A percentile compares a stretch with the other conserved stretches of the same genome.
phyloP scores from a whole-genome alignment of 192 early-diverging fungal species.

The Backusella circina region DNA sequence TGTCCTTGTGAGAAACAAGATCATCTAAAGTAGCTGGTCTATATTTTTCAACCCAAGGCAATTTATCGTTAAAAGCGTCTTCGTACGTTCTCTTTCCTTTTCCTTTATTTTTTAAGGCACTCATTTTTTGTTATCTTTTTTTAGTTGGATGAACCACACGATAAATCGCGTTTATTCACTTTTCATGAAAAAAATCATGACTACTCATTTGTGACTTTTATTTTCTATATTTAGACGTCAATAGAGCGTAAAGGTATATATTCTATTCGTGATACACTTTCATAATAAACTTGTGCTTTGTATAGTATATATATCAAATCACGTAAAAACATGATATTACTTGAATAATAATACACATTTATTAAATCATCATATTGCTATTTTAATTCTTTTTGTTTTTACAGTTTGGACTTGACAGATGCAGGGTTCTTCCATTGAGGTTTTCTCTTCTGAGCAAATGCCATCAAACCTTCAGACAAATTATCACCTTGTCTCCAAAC shows the following conservation, averaged over 20 bases:
- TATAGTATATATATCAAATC: too few relatives aligned
- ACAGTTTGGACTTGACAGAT: background rate
- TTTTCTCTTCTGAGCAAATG: constrained; percentile 38
- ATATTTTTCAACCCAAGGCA: constrained; percentile 93
- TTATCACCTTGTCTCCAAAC: constrained; percentile 25
- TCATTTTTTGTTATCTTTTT: constrained; percentile 1
- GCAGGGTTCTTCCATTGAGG: constrained; percentile 36
- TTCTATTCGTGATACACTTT: too few relatives aligned
- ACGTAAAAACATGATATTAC: background rate
- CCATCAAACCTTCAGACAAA: constrained; percentile 32
- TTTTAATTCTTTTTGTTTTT: background rate
- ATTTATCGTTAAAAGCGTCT: constrained; percentile 8
- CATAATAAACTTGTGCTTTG: background rate
- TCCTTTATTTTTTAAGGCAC: constrained; percentile 18
- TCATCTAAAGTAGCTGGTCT: constrained; percentile 85
- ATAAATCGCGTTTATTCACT: background rate
- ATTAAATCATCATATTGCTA: background rate
- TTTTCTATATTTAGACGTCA: background rate
- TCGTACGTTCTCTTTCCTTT: constrained; percentile 20
- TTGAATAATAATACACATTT: background rate
- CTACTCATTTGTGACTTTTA: background rate
- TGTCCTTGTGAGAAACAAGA: constrained; percentile 90
- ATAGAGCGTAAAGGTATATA: background rate
- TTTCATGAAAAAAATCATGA: background rate
- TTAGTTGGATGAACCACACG: background rate